These are phyloP conservation scores for Rugonectria rugulosa DNA, from an alignment of 2,329 filamentous ascomycete genomes.

Conservation along the genomic window DNA sequence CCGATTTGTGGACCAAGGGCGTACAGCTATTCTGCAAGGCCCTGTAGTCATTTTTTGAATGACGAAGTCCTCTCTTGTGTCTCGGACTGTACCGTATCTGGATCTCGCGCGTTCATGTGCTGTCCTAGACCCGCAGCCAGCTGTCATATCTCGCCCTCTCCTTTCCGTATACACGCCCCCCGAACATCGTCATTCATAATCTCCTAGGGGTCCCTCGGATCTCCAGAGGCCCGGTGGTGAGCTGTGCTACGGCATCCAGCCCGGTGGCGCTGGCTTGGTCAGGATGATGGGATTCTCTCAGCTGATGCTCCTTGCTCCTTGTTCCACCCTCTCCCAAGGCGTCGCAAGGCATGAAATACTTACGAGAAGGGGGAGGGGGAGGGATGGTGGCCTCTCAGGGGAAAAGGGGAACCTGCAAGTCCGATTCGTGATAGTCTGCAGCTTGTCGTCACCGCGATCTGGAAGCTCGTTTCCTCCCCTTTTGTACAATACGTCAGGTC, in stretches of 20 bases:
- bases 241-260: constrained; percentile 27
- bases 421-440: constrained; percentile 12
- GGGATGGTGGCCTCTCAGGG: constrained; percentile 10
- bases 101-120: constrained; percentile 31
- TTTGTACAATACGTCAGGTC: constrained; percentile 27
- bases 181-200: not conserved
- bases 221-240: constrained; percentile 21
- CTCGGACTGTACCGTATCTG: constrained; percentile 37
- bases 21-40: constrained; percentile 12
- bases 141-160: constrained; percentile 33
- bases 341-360: not conserved
- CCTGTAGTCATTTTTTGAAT: constrained; percentile 19
- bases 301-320: constrained; percentile 22
- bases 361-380: not conserved
- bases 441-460: constrained; percentile 12
- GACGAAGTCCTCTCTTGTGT: constrained; percentile 29
- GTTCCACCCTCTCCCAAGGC: not conserved
- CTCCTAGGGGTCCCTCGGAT: constrained; percentile 4
- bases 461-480: constrained; percentile 4
- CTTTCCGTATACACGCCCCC: not conserved
- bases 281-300: constrained; percentile 21
- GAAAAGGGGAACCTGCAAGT: not conserved
- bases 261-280: constrained; percentile 22
- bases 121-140: constrained; percentile 24
- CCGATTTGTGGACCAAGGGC: constrained; percentile 1